These are phyloP conservation scores for Tetracladium setigerum DNA, from an alignment of 495 filamentous ascomycete genomes.

Conservation along the genomic window DNA sequence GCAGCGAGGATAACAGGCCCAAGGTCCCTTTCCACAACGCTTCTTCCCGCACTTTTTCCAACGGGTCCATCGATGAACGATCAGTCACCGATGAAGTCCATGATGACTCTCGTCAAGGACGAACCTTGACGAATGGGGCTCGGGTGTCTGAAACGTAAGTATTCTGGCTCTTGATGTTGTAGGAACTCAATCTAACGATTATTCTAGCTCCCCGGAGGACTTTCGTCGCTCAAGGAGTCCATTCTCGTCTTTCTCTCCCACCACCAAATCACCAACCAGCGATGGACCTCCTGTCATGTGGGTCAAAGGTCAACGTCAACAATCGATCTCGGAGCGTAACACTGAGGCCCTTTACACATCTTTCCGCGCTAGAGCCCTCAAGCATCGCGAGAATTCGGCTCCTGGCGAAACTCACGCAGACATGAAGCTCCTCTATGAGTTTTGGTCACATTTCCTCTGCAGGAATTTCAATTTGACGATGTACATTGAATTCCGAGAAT, in stretches of 20 bases:
- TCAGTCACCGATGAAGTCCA: conserved; percentile 27
- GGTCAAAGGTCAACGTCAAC: conserved; percentile 20
- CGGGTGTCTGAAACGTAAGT: conserved; percentile 28
- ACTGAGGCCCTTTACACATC: conserved; percentile 45
- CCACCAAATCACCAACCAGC: conserved; percentile 3
- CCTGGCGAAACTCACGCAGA: conserved; percentile 39
- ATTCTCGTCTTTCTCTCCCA: conserved; percentile 16
- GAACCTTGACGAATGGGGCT: conserved; percentile 21
- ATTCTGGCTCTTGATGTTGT: not conserved
- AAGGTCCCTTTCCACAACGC: conserved; percentile 30
- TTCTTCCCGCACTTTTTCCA: conserved; percentile 42
- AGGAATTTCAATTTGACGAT: conserved; percentile 69
- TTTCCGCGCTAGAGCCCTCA: conserved; percentile 49
- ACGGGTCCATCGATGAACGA: conserved; percentile 46
- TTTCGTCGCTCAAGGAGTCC: conserved; percentile 18
- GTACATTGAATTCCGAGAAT: conserved; percentile 71
- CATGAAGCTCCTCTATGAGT: conserved; percentile 64
- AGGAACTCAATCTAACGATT: not conserved
- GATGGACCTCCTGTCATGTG: conserved; percentile 24
- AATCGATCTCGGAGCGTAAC: conserved; percentile 25
- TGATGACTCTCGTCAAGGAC: conserved; percentile 24
- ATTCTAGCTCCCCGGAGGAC: conserved; percentile 19
- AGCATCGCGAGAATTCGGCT: conserved; percentile 42
- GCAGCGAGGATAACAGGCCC: conserved; percentile 11
- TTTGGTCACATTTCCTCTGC: conserved; percentile 73